These are phyloP conservation scores for Fomitopsis palustris DNA, from an alignment of 1,284 basidiomycete species.

Conservation along the genomic window DNA sequence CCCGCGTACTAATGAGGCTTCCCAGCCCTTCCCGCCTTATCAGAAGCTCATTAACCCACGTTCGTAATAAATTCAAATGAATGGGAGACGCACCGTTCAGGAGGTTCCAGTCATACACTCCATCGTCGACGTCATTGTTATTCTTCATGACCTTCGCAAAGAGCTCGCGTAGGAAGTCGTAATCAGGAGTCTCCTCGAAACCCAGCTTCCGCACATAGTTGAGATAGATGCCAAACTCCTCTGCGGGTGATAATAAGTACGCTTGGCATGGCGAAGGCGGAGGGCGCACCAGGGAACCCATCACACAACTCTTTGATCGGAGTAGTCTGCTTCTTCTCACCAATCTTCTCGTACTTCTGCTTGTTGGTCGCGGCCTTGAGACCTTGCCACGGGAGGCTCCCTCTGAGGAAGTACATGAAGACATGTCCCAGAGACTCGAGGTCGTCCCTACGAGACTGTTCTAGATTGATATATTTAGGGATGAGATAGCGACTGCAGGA, in stretches of 20 bases:
- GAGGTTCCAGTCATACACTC: slow-evolving; percentile 88
- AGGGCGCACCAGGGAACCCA: slow-evolving; percentile 77
- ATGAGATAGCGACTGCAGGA: neutral
- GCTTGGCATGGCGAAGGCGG: neutral
- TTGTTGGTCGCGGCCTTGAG: slow-evolving; percentile 97
- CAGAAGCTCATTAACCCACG: slow-evolving; percentile 13
- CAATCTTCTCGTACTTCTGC: slow-evolving; percentile 99
- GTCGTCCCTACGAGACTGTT: slow-evolving; percentile 94
- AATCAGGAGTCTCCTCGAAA: slow-evolving; percentile 94
- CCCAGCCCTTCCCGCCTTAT: slow-evolving; percentile 91
- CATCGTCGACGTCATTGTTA: slow-evolving; percentile 85
- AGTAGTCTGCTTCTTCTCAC: slow-evolving; percentile 97
- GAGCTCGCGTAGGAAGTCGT: slow-evolving; percentile 91
- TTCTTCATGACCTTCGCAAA: slow-evolving; percentile 91
- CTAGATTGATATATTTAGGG: slow-evolving; percentile 33
- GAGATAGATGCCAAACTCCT: slow-evolving; percentile 86
- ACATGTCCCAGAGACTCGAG: slow-evolving; percentile 94
- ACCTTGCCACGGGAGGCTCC: slow-evolving; percentile 94
- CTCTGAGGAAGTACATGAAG: slow-evolving; percentile 96
- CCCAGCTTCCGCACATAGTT: slow-evolving; percentile 88
- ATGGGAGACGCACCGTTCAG: slow-evolving; percentile 53
- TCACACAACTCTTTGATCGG: slow-evolving; percentile 94
- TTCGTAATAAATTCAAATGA: slow-evolving; percentile 6
- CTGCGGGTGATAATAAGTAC: slow-evolving; percentile 33
- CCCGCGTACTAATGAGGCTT: slow-evolving; percentile 67